Percentiles rank a stretch among this genome's conserved stretches.
Evolutionary conservation across 2,329 filamentous ascomycete species (phyloP).

Genomic region (Fonsecaea pugnacius): DNA sequence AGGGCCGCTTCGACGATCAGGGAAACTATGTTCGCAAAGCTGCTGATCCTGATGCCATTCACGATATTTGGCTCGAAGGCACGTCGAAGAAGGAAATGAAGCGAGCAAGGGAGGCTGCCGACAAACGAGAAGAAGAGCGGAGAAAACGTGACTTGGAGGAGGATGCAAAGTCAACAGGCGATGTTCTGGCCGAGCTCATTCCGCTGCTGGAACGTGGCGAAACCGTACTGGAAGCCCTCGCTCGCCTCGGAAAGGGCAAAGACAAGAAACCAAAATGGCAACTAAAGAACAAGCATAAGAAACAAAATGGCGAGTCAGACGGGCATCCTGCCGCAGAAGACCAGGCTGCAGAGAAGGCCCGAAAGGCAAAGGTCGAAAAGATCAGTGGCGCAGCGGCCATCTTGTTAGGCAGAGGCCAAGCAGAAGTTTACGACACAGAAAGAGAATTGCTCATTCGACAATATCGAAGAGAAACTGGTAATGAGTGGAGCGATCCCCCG

Average conservation of each 20-base stretch:
- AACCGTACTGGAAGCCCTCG: conserved; percentile 84
- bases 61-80: conserved; percentile 92
- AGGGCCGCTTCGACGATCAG: conserved; percentile 85
- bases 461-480: conserved; percentile 82
- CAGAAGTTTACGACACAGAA: conserved; percentile 90
- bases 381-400: conserved; percentile 91
- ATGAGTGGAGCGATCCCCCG: conserved; percentile 69
- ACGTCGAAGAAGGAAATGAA: conserved; percentile 93
- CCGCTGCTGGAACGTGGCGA: conserved; percentile 75
- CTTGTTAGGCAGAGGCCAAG: conserved; percentile 77
- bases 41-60: conserved; percentile 81
- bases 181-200: conserved; percentile 76
- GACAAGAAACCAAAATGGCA: conserved; percentile 47
- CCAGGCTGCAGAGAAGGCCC: conserved; percentile 69
- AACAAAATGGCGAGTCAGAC: conserved; percentile 33
- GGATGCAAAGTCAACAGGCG: conserved; percentile 73
- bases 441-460: conserved; percentile 81
- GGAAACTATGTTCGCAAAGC: conserved; percentile 94
- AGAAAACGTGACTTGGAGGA: conserved; percentile 72
- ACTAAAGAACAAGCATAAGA: conserved; percentile 54
- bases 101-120: conserved; percentile 81
- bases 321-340: conserved; percentile 48
- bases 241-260: conserved; percentile 73
- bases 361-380: conserved; percentile 74
- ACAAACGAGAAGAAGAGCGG: conserved; percentile 78